Evolutionary conservation across 139 green algal genomes (phyloP), one percentile per base, ranked within the genome.

Genomic region (Haematococcus sp.): DNA sequence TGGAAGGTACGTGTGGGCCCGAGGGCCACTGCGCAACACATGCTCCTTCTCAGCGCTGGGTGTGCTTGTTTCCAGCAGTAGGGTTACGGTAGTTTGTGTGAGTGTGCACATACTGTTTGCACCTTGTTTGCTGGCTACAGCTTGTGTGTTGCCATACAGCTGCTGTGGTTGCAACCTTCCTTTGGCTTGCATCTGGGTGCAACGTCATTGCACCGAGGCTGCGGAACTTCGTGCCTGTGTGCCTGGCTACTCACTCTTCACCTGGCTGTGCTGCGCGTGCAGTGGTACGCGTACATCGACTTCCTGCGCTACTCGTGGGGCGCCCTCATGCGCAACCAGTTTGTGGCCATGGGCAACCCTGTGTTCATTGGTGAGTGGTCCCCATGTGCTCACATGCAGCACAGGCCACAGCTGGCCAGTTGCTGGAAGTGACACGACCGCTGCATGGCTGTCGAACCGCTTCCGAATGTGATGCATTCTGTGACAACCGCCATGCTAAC

Each of bases 271-370:
- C 40, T 49, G 40, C 40, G 23, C 63, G n/a, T n/a, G 54, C 27
- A 76, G 55, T 84, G 74, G 70, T 83, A 79, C 74, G 79, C 64
- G 11, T 80, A 84, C 46, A 51, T 84, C 25, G 65, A 88, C 75
- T 88, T 88, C 76, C 76, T 90, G 71, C 78, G 81, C 78, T 88
- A 89, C 55, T 70, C 73, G 19, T 90, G 82, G 75, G 79, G 75
- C 15, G 74, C 84, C 0, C 23, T 87, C 23, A 93, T 93, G 86
- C 73, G 85, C 51, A 91, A 91, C 76, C 79, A 89, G 49, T 91
- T 88, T 69, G 71, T 74, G 59, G 49, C 34, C 15, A 49, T 49
- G 35, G 52, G 22, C 22, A 85, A 63, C 69, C 73, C 4, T 7
- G 40, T 49, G 40, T 49, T 59, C 16, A 33, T 81, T 2, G 32